Evolutionary conservation across 495 filamentous ascomycete species (phyloP).

Genomic region (Penicillium mononematosum): DNA sequence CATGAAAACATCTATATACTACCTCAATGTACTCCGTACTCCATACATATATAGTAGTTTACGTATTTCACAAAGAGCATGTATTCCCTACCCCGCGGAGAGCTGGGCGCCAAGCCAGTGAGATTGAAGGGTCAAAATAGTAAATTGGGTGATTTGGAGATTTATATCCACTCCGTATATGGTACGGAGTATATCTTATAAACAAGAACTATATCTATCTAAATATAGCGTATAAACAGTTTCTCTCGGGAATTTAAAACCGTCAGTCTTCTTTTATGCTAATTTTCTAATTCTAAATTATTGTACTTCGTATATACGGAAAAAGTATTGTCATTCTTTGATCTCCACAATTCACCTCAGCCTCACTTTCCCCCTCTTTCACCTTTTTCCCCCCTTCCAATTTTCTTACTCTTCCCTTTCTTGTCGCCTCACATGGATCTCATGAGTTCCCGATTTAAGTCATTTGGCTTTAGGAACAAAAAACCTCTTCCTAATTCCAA

Average conservation of each 20-base stretch:
- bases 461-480: conserved; percentile 47
- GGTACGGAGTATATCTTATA: too few species aligned
- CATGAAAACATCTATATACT: background rate
- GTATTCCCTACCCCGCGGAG: background rate
- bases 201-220: background rate
- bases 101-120: conserved; percentile 1
- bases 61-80: background rate
- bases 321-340: conserved; percentile 4
- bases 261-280: too few species aligned
- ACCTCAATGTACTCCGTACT: background rate
- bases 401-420: conserved; percentile 14
- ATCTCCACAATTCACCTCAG: conserved; percentile 16
- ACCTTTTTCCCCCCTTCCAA: conserved; percentile 12
- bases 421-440: conserved; percentile 42
- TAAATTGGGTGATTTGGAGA: background rate
- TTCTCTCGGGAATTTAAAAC: conserved; percentile 4
- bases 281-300: background rate
- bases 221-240: background rate
- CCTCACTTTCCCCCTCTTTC: conserved; percentile 18
- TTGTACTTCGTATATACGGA: background rate
- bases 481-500: conserved; percentile 27
- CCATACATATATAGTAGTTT: too few species aligned
- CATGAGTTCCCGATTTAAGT: conserved; percentile 54
- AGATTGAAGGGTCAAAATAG: background rate
- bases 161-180: background rate